Evolutionary conservation across 352 stramenopile species (phyloP), one percentile per base, ranked within the genome.

Genomic region (Phytophthora melonis): DNA sequence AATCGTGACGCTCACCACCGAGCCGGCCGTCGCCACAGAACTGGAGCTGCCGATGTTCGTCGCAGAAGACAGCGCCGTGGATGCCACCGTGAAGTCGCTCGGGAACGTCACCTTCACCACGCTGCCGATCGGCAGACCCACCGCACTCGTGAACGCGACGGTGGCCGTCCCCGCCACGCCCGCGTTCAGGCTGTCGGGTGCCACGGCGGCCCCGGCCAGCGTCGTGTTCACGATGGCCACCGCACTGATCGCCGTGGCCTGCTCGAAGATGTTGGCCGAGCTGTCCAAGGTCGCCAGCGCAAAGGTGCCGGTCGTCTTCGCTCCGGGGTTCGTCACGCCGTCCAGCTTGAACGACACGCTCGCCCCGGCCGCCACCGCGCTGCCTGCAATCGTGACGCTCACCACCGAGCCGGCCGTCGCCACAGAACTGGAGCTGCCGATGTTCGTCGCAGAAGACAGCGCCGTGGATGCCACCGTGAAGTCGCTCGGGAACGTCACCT

Each of bases 281-380:
- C 68, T 79, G 60, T 90, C 81, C 43, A 63, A 70, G 45, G 79
- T 86, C 47, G 39, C 57, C 53, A 92, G 3, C 3, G 55, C 27
- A 58, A 90, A 92, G 16, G 65, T 66, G 14, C 59, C 72, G n/a
- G 81, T 85, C 45, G 65, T 72, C 43, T 72, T 78, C 50, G 72
- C 80, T 11, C 82, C 84, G 61, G 81, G 78, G 63, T 92, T 92
- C 66, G 78, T 88, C 21, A 90, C 68, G 13, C 73, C 75, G 36
- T 83, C 52, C 64, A 92, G 47, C 49, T 76, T 70, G 68, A 91
- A 87, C 36, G 80, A 82, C 21, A 90, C 72, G 1, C 34, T 63
- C 9, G 68, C 10, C 0, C 79, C 72, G 11, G 68, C 62, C 3
- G 49, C 14, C 39, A 89, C 74, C 0, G 56, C 65, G 21, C 41